These are phyloP conservation scores for Fusarium pseudocircinatum DNA, from an alignment of 2,329 filamentous ascomycete genomes.

Conservation along the genomic window DNA sequence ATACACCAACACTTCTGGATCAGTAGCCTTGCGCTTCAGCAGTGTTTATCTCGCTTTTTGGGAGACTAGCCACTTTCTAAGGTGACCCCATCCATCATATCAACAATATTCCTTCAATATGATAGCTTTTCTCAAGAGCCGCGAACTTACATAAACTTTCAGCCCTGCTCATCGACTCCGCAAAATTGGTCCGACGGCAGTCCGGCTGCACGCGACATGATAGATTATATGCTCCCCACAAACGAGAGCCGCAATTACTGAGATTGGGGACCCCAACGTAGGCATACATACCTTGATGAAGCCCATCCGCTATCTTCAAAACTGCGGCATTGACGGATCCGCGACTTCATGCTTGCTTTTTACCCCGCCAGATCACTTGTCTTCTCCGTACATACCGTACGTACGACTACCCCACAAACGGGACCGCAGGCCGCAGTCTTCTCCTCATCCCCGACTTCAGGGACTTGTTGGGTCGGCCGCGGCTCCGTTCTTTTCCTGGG, in stretches of 20 bases:
- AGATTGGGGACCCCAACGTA: conserved; percentile 9
- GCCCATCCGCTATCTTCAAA: conserved; percentile 2
- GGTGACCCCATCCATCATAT: background rate
- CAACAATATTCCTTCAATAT: background rate
- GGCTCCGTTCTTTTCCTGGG: conserved; percentile 18
- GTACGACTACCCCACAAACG: conserved; percentile 35
- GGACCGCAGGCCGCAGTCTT: conserved; percentile 33
- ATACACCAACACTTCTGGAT: background rate
- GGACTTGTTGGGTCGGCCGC: conserved; percentile 22
- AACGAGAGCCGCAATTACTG: conserved; percentile 37
- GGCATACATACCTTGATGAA: conserved; percentile 2
- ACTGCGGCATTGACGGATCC: conserved; percentile 27
- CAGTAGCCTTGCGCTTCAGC: background rate
- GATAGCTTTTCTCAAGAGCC: conserved; percentile 5
- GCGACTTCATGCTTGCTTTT: conserved; percentile 29
- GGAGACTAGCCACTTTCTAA: background rate
- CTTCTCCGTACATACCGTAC: conserved; percentile 11
- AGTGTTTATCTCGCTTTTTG: background rate
- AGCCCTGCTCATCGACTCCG: conserved; percentile 3
- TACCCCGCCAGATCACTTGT: conserved; percentile 33
- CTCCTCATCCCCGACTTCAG: conserved; percentile 33
- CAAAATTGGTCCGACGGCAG: background rate
- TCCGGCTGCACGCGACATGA: conserved; percentile 12
- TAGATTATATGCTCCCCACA: conserved; percentile 25
- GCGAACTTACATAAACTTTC: conserved; percentile 4